Evolutionary conservation across 495 filamentous ascomycete species (phyloP).

Genomic region (Hypomontagnella monticulosa): DNA sequence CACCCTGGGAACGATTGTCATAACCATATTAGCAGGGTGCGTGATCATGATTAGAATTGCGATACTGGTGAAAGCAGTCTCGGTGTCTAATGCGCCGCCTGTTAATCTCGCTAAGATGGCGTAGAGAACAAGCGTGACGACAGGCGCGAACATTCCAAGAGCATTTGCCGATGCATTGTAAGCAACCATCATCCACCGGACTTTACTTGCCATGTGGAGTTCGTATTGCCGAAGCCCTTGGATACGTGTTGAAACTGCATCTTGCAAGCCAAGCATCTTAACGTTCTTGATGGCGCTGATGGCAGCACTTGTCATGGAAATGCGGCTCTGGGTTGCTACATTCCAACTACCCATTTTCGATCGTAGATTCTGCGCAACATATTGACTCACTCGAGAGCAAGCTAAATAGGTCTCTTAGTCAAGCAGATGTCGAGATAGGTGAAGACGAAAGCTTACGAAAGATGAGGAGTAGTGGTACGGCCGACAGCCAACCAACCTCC

Average conservation of each 20-base stretch:
- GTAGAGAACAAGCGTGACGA: slow-evolving; percentile 51
- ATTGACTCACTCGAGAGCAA: slow-evolving; percentile 53
- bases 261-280: slow-evolving; percentile 70
- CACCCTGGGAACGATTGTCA: slow-evolving; percentile 51
- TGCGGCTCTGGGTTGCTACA: slow-evolving; percentile 61
- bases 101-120: slow-evolving; percentile 42
- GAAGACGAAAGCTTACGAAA: slow-evolving; percentile 51
- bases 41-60: slow-evolving; percentile 50
- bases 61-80: slow-evolving; percentile 53
- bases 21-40: slow-evolving; percentile 55
- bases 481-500: slow-evolving; percentile 65
- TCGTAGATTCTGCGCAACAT: slow-evolving; percentile 59
- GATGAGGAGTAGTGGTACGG: slow-evolving; percentile 66
- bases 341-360: slow-evolving; percentile 61
- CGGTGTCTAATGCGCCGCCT: slow-evolving; percentile 35
- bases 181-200: slow-evolving; percentile 57
- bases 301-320: slow-evolving; percentile 61
- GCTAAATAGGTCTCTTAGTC: slow-evolving; percentile 32
- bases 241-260: slow-evolving; percentile 51
- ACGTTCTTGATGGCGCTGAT: slow-evolving; percentile 67
- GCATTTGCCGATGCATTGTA: slow-evolving; percentile 57
- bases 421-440: not conserved
- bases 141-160: slow-evolving; percentile 55
- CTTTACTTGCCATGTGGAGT: slow-evolving; percentile 61
- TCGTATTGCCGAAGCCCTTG: slow-evolving; percentile 65